Base-by-base conservation (phyloP, 345 rosid genomes). In the Sisymbrium irio region DNA sequence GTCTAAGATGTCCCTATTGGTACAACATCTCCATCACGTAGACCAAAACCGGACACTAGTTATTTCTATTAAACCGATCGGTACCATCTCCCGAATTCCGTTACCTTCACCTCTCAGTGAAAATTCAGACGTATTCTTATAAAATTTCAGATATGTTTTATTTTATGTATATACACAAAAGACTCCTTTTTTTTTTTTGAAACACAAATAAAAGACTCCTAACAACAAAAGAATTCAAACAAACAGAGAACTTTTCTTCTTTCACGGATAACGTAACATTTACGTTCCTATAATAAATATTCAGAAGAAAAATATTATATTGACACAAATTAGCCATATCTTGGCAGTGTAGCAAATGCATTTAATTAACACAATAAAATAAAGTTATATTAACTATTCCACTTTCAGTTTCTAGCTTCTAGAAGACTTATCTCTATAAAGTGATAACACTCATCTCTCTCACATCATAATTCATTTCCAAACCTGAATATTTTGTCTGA, bases 391-490 rank as follows among this genome's bases (percentile, higher is more conserved):
- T 11, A 37, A 12, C n/a, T 20, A 4, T 28, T n/a, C 2, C 14
- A 80, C 37, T 80, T 74, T 5, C 71, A 20, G 57, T 57, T 64
- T 30, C 0, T 19, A 50, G 8, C 33, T 68, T 76, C 79, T 35
- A 62, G 75, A 76, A 75, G 68, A 60, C 40, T 22, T 49, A 62
- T 47, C 53, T 74, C 8, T 74, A 67, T 39, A 75, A 84, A 12
- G 79, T 61, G 71, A 73, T 87, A 62, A 25, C 12, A 39, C 80
- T 25, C 79, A 60, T 41, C 30, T 61, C 51, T 58, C 56, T 67
- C 69, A 59, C 49, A 8, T 75, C 64, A 42, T 10, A 5, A 13
- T 40, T 6, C n/a, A 45, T 46, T 40, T 62, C 63, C 13, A 36
- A 63, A 40, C 9, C 54, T 39, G 14, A 55, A 32, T 33, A 56